Conservation (phyloP, 805 yeast genomes). For the Metschnikowia anglica region DNA sequence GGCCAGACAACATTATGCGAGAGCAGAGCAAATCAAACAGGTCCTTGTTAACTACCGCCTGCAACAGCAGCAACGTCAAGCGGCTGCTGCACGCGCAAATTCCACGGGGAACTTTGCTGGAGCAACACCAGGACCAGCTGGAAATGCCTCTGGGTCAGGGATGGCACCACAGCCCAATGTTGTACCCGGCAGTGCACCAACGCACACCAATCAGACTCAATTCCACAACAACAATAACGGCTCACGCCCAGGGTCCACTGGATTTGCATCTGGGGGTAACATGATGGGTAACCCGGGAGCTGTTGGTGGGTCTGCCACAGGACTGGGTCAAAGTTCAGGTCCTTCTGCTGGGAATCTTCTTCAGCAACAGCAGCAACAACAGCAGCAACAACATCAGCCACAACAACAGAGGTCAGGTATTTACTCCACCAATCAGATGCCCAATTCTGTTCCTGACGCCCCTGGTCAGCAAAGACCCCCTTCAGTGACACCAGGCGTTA, state of each 20-base stretch:
- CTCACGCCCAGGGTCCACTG: constrained; percentile 9
- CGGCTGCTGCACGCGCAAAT: constrained; percentile 15
- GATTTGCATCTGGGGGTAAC: constrained; percentile 7
- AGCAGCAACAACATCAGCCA: constrained; percentile 1
- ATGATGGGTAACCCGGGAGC: neutral
- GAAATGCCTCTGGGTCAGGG: constrained; percentile 1
- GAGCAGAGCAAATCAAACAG: constrained; percentile 63
- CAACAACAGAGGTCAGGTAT: constrained; percentile 8
- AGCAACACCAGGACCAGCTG: constrained; percentile 3
- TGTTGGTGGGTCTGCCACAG: constrained; percentile 1
- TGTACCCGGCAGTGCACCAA: constrained; percentile 7
- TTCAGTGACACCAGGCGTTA: constrained; percentile 16
- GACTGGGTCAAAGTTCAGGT: constrained; percentile 3
- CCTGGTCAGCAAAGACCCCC: constrained; percentile 7
- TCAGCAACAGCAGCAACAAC: constrained; percentile 4
- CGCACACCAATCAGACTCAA: constrained; percentile 6
- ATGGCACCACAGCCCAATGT: constrained; percentile 1
- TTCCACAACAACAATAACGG: constrained; percentile 4
- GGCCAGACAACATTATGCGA: constrained; percentile 61
- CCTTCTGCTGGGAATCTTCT: neutral
- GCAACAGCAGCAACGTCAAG: constrained; percentile 44
- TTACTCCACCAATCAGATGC: constrained; percentile 8
- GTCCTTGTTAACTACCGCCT: constrained; percentile 55
- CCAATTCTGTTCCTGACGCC: constrained; percentile 3
- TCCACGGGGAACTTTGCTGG: constrained; percentile 5